Evolutionary conservation across 2,329 filamentous ascomycete genomes (phyloP), one percentile per base, ranked within the genome.

Genomic region (Sclerotinia trifoliorum): DNA sequence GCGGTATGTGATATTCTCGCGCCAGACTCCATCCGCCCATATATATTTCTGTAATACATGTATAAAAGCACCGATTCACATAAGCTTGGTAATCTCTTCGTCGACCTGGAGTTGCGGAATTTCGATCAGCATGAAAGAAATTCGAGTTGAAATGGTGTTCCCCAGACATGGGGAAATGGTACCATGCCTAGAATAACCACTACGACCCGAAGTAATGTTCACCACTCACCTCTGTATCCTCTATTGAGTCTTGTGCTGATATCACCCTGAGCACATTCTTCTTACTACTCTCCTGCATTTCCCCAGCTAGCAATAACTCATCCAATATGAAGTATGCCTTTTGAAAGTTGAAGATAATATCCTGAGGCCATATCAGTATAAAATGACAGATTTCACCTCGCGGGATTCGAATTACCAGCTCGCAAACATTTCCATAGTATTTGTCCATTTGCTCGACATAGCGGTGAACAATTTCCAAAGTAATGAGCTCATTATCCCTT

Each of bases 381-480:
- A 13, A 6, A 26, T 39, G 32, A 8, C 46, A 51, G 42, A 29
- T 29, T 46, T 19, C 17, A 52, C 42, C 52, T 44, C 35, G 32
- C n/a, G 13, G 32, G 26, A 17, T 17, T 32, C 54, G 26, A 69
- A 42, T 49, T 68, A 68, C 67, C 73, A 99, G 87, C 83, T 99
- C 95, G 88, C 95, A 99, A 70, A 99, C 95, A 80, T 99, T 99
- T 80, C 95, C 95, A 80, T 98, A 99, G 84, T 99, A 99, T 81
- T 99, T 99, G 85, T 99, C 95, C 95, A 99, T 99, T 82, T 99
- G 95, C 81, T 99, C 95, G 78, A 99, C 95, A 80, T 99, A 99
- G 81, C 95, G 93, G 81, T 99, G 95, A 77, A 99, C 96, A 78
- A 99, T 93, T 81, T 99, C 95, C 78, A 99, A 92, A 32, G 93